Base-by-base conservation (phyloP, 257 asterid genomes). In the Penstemon davidsonii region DNA sequence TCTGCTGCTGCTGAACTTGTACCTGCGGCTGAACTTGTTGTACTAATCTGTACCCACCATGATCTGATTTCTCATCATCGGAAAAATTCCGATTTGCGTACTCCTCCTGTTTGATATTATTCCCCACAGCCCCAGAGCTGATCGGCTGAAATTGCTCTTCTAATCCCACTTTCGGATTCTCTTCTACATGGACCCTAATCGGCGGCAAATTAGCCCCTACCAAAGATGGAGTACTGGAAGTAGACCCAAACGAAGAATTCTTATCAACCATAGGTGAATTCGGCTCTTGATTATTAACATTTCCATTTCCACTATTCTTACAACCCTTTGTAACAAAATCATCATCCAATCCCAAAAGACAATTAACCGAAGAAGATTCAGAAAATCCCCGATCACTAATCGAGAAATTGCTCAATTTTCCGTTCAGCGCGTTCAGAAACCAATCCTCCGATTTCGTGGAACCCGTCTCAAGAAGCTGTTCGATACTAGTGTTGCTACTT, bases 41-140 rank as follows among this genome's bases (percentile, higher is more conserved):
- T n/a, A 53, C 81, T 78, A 79, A 71, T 67, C 81, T 78, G 67
- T 68, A 81, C 67, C 87, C 91, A 39, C 89, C 83, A 8, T 84
- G 96, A 64, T 90, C 95, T 18, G 95, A 83, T 86, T 95, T 86
- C 66, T 88, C 98, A 71, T 90, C 98, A 11, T 88, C 95, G 1
- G 96, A 86, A 12, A 78, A 40, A 19, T 62, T 81, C 56, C 86
- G 69, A 76, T 73, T 82, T 43, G 50, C 73, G 46, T 85, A 85
- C 69, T 91, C 96, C 42, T 86, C 92, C 33, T 25, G 33, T 25
- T 25, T 25, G 33, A 25, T 25, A 25, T 25, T 25, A 25, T 25
- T 25, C 33, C 33, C 2, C 33, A 25, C 33, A 25, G 33, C 33
- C 33, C 33, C 33, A 25, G 33, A 25, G 33, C 33, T 76, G 74